Base-by-base conservation (phyloP, 805 yeast species). In the Kluyveromyces aestuarii region DNA sequence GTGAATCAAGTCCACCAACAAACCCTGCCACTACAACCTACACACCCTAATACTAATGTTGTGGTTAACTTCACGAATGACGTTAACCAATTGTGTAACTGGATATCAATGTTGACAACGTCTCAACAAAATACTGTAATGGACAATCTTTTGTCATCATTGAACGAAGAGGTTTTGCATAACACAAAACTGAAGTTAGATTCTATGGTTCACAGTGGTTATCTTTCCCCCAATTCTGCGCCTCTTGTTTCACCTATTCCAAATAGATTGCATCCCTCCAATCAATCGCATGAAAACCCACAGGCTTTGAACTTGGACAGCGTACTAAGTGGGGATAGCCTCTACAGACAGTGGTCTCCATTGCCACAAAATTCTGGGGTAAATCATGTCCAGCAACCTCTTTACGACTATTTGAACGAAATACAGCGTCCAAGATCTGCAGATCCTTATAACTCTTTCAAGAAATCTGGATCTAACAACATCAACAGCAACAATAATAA, bases 101-200 rank as follows among this genome's bases (percentile, higher is more conserved):
- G 82, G 82, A 67, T 77, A 51, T 72, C 72, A 46, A 69, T 68
- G 53, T 68, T 80, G 60, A 70, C 67, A 44, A 71, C 76, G n/a
- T 72, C 71, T 42, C 82, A 80, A 52, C 77, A 71, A 54, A 67
- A 75, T 48, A 67, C 75, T 45, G 74, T 78, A 63, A 70, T 79
- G 50, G 84, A 79, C 55, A 74, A 77, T 58, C 63, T 80, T 60
- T 67, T 81, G 50, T 66, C 72, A 43, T 68, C 69, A 50, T 63
- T 80, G 54, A 74, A 79, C 8, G 73, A 75, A 48, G 83, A 80
- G 53, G 73, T 75, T 14, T 61, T 79, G 52, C 66, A 72, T 36
- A 70, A 77, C 45, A 74, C 80, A 48, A 75, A 72, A 58, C 58
- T 73, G 30, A 74, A 72, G 53, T 55, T 79, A 48, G 81, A 76